Evolutionary conservation across 2,329 filamentous ascomycete species (phyloP), one percentile per base, ranked within the genome.

Genomic region (Botrytis tulipae): DNA sequence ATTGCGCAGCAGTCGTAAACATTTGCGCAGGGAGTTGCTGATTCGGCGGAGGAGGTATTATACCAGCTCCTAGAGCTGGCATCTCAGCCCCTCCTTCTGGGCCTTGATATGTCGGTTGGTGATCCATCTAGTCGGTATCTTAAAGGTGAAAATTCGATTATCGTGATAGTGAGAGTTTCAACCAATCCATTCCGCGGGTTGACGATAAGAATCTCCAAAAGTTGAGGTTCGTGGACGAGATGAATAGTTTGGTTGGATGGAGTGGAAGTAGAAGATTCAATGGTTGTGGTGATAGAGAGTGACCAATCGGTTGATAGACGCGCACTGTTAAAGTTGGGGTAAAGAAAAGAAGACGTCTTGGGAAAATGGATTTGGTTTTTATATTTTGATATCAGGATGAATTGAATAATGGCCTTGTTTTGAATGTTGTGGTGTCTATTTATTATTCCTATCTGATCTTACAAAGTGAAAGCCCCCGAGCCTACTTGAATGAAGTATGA

Each of bases 1-100:
- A 86, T 85, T 98, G 96, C 72, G 96, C 95, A 46, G 96, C 96
- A 46, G 96, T 99, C 29, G 96, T 97, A 85, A 99, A 99, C 92
- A 98, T 98, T 86, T 99, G 95, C 74, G 95, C 95, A 22, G 93
- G 93, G 57, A 95, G 85, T 83, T 93, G 92, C 76, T 89, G 87
- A 44, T 83, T 84, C 78, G 66, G 76, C 29, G 78, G 76, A 37
- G 78, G 76, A 37, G 78, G 74, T 62, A 76, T 51, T 29, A 57
- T 57, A 29, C 78, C 78, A 40, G 74, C 73, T 57, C 77, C 76
- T 16, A 77, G 72, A 54, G 71, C 61, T 74, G 72, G 72, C 29
- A 73, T 75, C 62, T 74, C 76, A 62, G 67, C 72, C 35, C 71
- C 70, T 70, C 73, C 76, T 65, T 63, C 83, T 73, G 82, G 84